phyloP scores from a whole-genome alignment of 1,284 basidiomycete genomes.

The Anthracocystis setariae region DNA sequence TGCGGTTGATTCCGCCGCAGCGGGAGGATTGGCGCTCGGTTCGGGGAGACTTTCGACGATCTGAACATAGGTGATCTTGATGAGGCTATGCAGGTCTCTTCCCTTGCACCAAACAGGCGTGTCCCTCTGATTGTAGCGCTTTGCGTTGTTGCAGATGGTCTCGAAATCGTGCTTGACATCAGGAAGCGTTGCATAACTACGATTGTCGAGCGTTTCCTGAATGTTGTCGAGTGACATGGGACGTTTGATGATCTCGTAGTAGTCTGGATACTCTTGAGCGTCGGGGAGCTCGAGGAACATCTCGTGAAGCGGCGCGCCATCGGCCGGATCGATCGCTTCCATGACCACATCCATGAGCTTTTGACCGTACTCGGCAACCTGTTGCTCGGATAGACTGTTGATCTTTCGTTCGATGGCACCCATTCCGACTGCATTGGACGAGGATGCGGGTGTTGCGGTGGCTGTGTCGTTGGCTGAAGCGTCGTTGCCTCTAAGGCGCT shows the following conservation, averaged over 20 bases:
- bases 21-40: constrained; percentile 16
- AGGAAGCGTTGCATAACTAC: constrained; percentile 76
- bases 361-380: constrained; percentile 29
- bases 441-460: constrained; percentile 6
- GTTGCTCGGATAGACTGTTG: constrained; percentile 23
- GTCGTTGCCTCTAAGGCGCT: constrained; percentile 40
- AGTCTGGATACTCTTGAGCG: constrained; percentile 85
- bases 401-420: constrained; percentile 45
- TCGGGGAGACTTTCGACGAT: constrained; percentile 48
- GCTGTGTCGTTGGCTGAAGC: constrained; percentile 25
- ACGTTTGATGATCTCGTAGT: constrained; percentile 84
- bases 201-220: constrained; percentile 74
- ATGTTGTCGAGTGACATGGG: constrained; percentile 89
- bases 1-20: constrained; percentile 4
- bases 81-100: constrained; percentile 71
- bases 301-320: constrained; percentile 71
- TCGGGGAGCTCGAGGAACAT: constrained; percentile 83
- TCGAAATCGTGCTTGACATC: constrained; percentile 83
- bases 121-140: constrained; percentile 85
- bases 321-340: constrained; percentile 42
- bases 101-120: constrained; percentile 87
- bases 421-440: constrained; percentile 15
- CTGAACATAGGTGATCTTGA: constrained; percentile 58
- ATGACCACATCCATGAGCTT: constrained; percentile 48
- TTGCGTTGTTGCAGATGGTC: constrained; percentile 87